Percentiles rank a stretch among this genome's conserved stretches.
phyloP scores from a whole-genome alignment of 2,329 filamentous ascomycete genomes.

The Sclerotinia trifoliorum region DNA sequence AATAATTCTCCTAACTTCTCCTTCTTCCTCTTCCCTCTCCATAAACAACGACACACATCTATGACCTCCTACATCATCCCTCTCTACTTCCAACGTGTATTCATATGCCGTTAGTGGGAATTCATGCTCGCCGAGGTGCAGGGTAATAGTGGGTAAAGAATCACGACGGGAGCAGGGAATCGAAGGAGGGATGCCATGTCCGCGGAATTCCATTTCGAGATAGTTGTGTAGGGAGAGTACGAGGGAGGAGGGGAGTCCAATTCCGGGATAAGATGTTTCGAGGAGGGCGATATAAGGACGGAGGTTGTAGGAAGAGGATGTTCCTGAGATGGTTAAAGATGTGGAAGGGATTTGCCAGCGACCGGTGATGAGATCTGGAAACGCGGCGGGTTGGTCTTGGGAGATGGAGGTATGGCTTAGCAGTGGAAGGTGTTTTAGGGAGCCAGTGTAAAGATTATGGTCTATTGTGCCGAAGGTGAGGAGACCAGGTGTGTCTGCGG shows the following conservation, averaged over 20 bases:
- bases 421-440: conserved; percentile 3
- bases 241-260: conserved; percentile 3
- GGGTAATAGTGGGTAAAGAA: neutral
- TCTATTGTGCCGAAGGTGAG: conserved; percentile 14
- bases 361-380: neutral
- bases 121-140: conserved; percentile 2
- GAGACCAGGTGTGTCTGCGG: neutral
- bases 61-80: conserved; percentile 15
- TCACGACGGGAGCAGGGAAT: conserved; percentile 5
- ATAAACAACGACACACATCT: conserved; percentile 26
- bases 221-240: conserved; percentile 8
- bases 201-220: neutral
- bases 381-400: neutral
- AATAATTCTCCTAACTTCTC: conserved; percentile 15
- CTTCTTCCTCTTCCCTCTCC: conserved; percentile 6
- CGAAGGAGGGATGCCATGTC: neutral
- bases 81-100: conserved; percentile 24
- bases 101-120: conserved; percentile 19
- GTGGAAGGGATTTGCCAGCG: conserved; percentile 10
- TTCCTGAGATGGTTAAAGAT: conserved; percentile 9
- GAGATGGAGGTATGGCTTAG: neutral
- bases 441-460: neutral
- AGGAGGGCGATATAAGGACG: conserved; percentile 3
- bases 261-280: conserved; percentile 9
- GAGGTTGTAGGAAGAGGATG: neutral